Evolutionary conservation across 2,329 filamentous ascomycete genomes (phyloP), one percentile per base, ranked within the genome.

Genomic region (Arthrinium puccinioides): DNA sequence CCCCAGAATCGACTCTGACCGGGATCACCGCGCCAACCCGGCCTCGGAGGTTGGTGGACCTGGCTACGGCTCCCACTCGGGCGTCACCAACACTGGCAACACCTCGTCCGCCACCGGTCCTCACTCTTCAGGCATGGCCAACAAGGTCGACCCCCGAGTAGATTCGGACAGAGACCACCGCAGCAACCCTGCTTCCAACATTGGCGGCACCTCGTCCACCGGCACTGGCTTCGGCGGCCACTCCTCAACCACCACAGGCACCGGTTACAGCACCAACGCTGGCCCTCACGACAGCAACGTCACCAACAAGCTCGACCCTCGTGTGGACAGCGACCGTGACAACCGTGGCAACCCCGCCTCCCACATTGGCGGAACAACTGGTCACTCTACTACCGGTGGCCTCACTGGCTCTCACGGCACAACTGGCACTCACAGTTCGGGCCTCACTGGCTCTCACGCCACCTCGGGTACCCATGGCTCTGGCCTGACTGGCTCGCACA

Each of bases 101-200:
- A 15, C 14, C 19, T 30, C n/a, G 15, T 26, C 33, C 24, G 18
- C 19, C 9, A 24, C 32, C 7, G 21, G 32, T 21, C 71, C 72
- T 29, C 70, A 76, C 53, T 48, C 47, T 39, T 66, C 63, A 3
- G 61, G 69, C 41, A 9, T 65, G 13, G 46, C 59, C 16, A 78
- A 78, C 62, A 72, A 72, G 49, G 29, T 54, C 3, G 74, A 78
- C 44, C 72, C 72, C 15, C 59, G 70, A n/a, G 61, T 74, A 36
- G 72, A 78, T 51, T 71, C 67, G 4, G 70, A 77, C 47, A 59
- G 69, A 21, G 39, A 46, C 11, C 46, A 40, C 16, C 18, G 43
- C 6, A 53, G 54, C 25, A 56, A 54, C 42, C 46, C 44, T 5
- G 47, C 48, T 9, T 51, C 52, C 13, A 50, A 56, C 38, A 39